These are phyloP conservation scores for Knufia petricola DNA, from an alignment of 2,329 filamentous ascomycete genomes.

Conservation along the genomic window DNA sequence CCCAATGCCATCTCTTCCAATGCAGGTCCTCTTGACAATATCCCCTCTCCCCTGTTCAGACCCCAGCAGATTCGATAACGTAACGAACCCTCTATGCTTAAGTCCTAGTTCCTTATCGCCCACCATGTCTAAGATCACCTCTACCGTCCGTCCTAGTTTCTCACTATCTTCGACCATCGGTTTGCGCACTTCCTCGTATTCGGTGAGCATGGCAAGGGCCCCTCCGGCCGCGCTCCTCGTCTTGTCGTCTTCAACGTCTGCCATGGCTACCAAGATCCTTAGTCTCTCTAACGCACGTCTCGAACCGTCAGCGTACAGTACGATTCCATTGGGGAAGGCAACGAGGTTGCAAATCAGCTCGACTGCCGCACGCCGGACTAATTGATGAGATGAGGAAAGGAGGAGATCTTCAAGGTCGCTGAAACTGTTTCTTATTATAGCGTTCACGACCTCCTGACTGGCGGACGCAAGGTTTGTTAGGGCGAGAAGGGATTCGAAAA, in stretches of 20 bases:
- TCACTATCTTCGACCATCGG: slow-evolving; percentile 57
- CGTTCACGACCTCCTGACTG: slow-evolving; percentile 44
- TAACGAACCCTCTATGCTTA: slow-evolving; percentile 61
- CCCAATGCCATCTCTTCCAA: slow-evolving; percentile 54
- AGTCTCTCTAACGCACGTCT: slow-evolving; percentile 62
- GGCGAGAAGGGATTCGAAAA: slow-evolving; percentile 83
- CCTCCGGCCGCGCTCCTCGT: slow-evolving; percentile 80
- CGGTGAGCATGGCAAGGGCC: slow-evolving; percentile 73
- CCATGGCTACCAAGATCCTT: slow-evolving; percentile 75
- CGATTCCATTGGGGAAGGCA: slow-evolving; percentile 36
- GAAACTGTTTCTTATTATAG: slow-evolving; percentile 67
- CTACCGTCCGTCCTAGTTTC: slow-evolving; percentile 48
- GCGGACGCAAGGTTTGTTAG: slow-evolving; percentile 82
- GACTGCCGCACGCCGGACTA: slow-evolving; percentile 71
- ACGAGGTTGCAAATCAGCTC: slow-evolving; percentile 84
- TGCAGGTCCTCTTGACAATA: slow-evolving; percentile 51
- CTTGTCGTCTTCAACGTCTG: slow-evolving; percentile 70
- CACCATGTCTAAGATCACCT: slow-evolving; percentile 72
- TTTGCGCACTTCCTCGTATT: slow-evolving; percentile 63
- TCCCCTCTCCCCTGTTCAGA: slow-evolving; percentile 54
- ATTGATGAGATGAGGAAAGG: slow-evolving; percentile 62
- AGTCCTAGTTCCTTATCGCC: slow-evolving; percentile 51
- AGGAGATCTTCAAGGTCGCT: slow-evolving; percentile 65
- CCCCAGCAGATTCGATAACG: slow-evolving; percentile 61
- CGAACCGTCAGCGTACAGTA: slow-evolving; percentile 43